phyloP scores from a whole-genome alignment of 768 basidiomycete species.

The Mycena alexandri region DNA sequence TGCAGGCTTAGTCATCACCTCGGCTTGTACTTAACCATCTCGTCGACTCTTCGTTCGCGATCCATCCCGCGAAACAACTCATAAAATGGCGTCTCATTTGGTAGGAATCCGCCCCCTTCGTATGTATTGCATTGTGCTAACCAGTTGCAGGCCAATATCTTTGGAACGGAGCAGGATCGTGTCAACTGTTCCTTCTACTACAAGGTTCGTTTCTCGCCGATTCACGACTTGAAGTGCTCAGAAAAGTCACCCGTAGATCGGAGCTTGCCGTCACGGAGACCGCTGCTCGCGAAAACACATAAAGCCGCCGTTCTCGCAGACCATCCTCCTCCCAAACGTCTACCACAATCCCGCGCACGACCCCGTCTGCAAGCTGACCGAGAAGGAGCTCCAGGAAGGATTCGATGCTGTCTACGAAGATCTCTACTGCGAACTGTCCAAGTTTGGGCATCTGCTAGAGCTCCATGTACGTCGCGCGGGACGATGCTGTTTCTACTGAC shows the following conservation, averaged over 20 bases:
- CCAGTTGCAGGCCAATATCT: slow-evolving; percentile 85
- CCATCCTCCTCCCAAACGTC: slow-evolving; percentile 95
- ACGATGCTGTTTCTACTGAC: slow-evolving; percentile 12
- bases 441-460: slow-evolving; percentile 96
- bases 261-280: slow-evolving; percentile 98
- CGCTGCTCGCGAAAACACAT: slow-evolving; percentile 99
- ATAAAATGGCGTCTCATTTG: slow-evolving; percentile 80
- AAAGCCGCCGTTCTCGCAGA: slow-evolving; percentile 96
- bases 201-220: slow-evolving; percentile 60
- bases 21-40: neutral
- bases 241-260: slow-evolving; percentile 72
- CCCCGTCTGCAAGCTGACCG: slow-evolving; percentile 87
- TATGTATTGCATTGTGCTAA: slow-evolving; percentile 12
- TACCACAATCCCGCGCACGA: slow-evolving; percentile 98
- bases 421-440: slow-evolving; percentile 92
- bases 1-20: slow-evolving; percentile 22
- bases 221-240: slow-evolving; percentile 30
- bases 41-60: slow-evolving; percentile 28
- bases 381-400: slow-evolving; percentile 90
- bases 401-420: slow-evolving; percentile 97
- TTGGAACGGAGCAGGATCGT: slow-evolving; percentile 93
- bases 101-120: slow-evolving; percentile 54
- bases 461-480: slow-evolving; percentile 77
- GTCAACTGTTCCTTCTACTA: slow-evolving; percentile 99
- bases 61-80: slow-evolving; percentile 20